A percentile compares a stretch with the other conserved stretches of the same genome.
These are phyloP conservation scores for Lepidopterella palustris DNA, from an alignment of 495 filamentous ascomycete genomes.

Conservation along the genomic window DNA sequence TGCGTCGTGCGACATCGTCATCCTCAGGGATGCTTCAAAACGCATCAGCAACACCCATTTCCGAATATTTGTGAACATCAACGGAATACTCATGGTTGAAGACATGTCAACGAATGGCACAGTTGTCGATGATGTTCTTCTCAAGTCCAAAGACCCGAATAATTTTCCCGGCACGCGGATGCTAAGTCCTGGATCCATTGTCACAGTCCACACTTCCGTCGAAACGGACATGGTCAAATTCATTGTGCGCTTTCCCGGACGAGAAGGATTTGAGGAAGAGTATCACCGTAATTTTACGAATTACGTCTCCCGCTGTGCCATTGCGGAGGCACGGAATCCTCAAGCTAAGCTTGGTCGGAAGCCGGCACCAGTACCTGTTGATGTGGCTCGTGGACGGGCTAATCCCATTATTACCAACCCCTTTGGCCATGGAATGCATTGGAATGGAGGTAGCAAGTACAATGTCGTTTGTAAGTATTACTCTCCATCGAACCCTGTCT, in stretches of 20 bases:
- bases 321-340: constrained; percentile 8
- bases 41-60: constrained; percentile 87
- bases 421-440: constrained; percentile 50
- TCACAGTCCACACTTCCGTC: constrained; percentile 55
- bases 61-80: constrained; percentile 74
- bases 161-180: constrained; percentile 46
- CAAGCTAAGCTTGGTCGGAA: background rate
- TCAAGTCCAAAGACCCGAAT: constrained; percentile 42
- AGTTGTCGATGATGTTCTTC: constrained; percentile 61
- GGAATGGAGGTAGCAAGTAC: constrained; percentile 77
- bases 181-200: constrained; percentile 63
- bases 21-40: constrained; percentile 47
- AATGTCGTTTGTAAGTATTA: constrained; percentile 55
- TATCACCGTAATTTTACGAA: constrained; percentile 54
- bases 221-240: constrained; percentile 54
- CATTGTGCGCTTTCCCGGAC: constrained; percentile 73
- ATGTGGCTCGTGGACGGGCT: background rate
- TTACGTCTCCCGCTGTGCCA: constrained; percentile 39
- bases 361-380: background rate
- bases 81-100: constrained; percentile 79
- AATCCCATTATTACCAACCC: constrained; percentile 6
- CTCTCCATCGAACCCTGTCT: background rate
- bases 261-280: constrained; percentile 51
- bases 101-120: constrained; percentile 93
- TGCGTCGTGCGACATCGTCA: constrained; percentile 63